phyloP scores from a whole-genome alignment of 768 basidiomycete species.

The Tubosaeta brunneosetosa region DNA sequence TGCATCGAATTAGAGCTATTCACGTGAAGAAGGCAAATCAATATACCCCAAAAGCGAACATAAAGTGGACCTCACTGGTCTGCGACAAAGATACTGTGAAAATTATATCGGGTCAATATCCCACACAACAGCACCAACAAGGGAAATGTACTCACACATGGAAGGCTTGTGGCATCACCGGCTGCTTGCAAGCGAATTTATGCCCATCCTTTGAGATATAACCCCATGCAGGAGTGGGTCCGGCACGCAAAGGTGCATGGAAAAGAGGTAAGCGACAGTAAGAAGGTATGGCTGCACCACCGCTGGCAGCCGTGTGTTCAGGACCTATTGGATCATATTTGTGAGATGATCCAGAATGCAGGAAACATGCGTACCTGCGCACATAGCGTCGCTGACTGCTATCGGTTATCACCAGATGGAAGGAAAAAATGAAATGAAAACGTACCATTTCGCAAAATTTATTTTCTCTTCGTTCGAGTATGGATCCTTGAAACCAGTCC shows the following conservation, averaged over 20 bases:
- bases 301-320: constrained; percentile 42
- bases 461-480: constrained; percentile 55
- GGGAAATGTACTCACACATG: constrained; percentile 47
- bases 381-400: constrained; percentile 53
- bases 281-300: constrained; percentile 43
- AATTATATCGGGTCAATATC: not conserved
- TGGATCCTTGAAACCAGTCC: constrained; percentile 56
- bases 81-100: constrained; percentile 48
- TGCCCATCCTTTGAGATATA: constrained; percentile 58
- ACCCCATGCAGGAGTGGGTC: constrained; percentile 33
- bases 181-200: constrained; percentile 50
- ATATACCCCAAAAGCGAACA: not conserved
- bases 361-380: constrained; percentile 34
- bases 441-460: constrained; percentile 52
- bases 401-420: not conserved
- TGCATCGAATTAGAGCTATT: constrained; percentile 52
- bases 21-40: not conserved
- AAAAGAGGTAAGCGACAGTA: constrained; percentile 53
- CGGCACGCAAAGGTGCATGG: constrained; percentile 43
- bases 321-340: constrained; percentile 34
- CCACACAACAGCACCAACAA: not conserved
- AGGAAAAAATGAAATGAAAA: not conserved
- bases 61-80: constrained; percentile 34
- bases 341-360: not conserved
- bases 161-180: constrained; percentile 50